A percentile compares a stretch with the other conserved stretches of the same genome.
phyloP scores from a whole-genome alignment of 1,284 basidiomycete genomes.

The Peniophora sp. region DNA sequence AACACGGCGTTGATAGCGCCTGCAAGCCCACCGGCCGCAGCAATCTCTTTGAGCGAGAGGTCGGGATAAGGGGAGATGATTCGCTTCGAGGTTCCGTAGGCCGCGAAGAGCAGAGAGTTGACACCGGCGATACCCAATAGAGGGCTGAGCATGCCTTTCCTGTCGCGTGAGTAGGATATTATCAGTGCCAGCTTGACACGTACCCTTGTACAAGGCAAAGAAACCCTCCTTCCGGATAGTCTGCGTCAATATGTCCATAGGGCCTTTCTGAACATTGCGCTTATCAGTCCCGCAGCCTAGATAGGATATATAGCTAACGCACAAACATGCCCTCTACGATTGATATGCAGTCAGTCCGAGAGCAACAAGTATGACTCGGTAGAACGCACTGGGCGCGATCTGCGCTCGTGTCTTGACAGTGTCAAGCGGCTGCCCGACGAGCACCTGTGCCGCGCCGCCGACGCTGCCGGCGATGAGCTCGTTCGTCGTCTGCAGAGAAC shows the following conservation, averaged over 20 bases:
- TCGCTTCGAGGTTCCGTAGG: slow-evolving; percentile 78
- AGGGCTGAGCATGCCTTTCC: slow-evolving; percentile 81
- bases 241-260: slow-evolving; percentile 80
- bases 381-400: slow-evolving; percentile 58
- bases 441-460: slow-evolving; percentile 73
- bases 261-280: slow-evolving; percentile 62
- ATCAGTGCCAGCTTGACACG: neutral
- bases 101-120: slow-evolving; percentile 91
- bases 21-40: slow-evolving; percentile 84
- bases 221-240: slow-evolving; percentile 85
- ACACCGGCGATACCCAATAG: slow-evolving; percentile 93
- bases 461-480: slow-evolving; percentile 74
- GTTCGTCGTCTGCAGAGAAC: slow-evolving; percentile 42
- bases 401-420: slow-evolving; percentile 82
- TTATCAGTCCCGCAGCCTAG: too few relatives aligned
- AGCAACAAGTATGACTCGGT: slow-evolving; percentile 5
- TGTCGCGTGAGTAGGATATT: neutral
- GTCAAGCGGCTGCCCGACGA: slow-evolving; percentile 84
- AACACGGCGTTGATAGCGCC: slow-evolving; percentile 85
- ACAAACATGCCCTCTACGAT: slow-evolving; percentile 72
- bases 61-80: slow-evolving; percentile 85
- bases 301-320: slow-evolving; percentile 23
- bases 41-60: slow-evolving; percentile 72
- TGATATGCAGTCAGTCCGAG: slow-evolving; percentile 3
- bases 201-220: slow-evolving; percentile 89